Base-by-base conservation (phyloP, 1,139 yeast species). In the Candida freyschussii region DNA sequence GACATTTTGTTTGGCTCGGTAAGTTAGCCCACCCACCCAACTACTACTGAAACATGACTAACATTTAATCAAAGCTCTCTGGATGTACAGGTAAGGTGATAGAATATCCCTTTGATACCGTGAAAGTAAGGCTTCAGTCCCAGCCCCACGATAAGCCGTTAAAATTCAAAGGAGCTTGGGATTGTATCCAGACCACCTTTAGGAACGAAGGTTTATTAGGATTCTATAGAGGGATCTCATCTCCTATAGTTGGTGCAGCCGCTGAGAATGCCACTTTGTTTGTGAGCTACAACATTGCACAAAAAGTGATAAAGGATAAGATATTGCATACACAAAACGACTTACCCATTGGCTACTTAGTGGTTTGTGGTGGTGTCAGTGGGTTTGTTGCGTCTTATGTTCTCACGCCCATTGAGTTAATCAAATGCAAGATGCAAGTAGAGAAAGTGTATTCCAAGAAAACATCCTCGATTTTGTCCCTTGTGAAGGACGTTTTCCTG, bases 41-140 rank as follows among this genome's bases (percentile, higher is more conserved):
- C 18, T n/a, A 11, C 6, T 8, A 12, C 20, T 17, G 7, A 22
- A 27, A 16, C 29, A 24, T 27, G 24, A 33, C 35, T 29, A 30
- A 30, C 35, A 23, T 13, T 4, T 12, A 11, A n/a, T 17, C 4
- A 11, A 13, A 49, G 52, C 18, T 69, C 9, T 77, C 96, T 1
- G 97, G 97, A 7, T 80, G 85, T 42, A 60, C 76, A 8, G 96
- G 96, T 4, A 89, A 89, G 53, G 53, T 83, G 21, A 72, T 89
- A 6, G 97, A 89, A 57, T 87, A 78, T 50, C 97, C 97, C 1
- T 85, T 89, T 47, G 97, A 89, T 53, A 89, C 97, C 1, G 72
- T 87, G 32, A 89, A 89, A 56, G 97, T 89, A 3, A 65, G 96
- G 36, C 65, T 89, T 21, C 97, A 89, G 57, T 75, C 95, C 1